phyloP scores from a whole-genome alignment of 2,329 filamentous ascomycete genomes.

The Fusarium sp. region DNA sequence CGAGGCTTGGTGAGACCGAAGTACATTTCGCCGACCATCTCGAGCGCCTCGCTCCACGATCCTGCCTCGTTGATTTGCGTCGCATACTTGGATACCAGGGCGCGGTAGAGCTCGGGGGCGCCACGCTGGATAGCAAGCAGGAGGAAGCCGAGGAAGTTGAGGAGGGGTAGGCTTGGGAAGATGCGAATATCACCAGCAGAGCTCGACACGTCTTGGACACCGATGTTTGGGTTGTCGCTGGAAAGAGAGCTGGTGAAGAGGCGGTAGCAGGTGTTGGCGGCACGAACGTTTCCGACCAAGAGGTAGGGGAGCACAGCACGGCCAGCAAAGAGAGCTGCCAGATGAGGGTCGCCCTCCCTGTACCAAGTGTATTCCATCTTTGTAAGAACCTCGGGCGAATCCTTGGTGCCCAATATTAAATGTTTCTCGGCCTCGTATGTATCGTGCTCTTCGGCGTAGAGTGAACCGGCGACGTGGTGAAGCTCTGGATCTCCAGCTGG shows the following conservation, averaged over 20 bases:
- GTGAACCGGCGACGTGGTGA: conserved; percentile 88
- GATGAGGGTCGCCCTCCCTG: conserved; percentile 86
- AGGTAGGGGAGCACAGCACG: conserved; percentile 93
- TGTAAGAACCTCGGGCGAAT: conserved; percentile 84
- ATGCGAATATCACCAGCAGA: conserved; percentile 80
- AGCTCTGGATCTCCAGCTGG: conserved; percentile 94
- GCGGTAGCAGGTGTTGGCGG: conserved; percentile 85
- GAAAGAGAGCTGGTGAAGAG: conserved; percentile 64
- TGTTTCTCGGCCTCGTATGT: conserved; percentile 94
- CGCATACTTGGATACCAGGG: conserved; percentile 85
- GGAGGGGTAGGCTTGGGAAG: conserved; percentile 90
- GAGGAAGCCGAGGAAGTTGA: conserved; percentile 93
- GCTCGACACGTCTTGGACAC: conserved; percentile 84
- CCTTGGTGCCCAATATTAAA: conserved; percentile 87
- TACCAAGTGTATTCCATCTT: conserved; percentile 96
- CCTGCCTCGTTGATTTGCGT: conserved; percentile 81
- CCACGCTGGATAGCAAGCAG: conserved; percentile 87
- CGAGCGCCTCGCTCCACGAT: conserved; percentile 84
- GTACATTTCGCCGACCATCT: conserved; percentile 95
- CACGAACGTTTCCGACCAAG: conserved; percentile 88
- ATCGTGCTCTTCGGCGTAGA: conserved; percentile 94
- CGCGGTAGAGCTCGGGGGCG: conserved; percentile 81
- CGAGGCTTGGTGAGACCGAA: conserved; percentile 90
- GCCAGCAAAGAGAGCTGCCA: conserved; percentile 86
- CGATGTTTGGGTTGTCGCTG: conserved; percentile 65